phyloP scores from a whole-genome alignment of 441 rosid species.

The Adansonia gregorii region DNA sequence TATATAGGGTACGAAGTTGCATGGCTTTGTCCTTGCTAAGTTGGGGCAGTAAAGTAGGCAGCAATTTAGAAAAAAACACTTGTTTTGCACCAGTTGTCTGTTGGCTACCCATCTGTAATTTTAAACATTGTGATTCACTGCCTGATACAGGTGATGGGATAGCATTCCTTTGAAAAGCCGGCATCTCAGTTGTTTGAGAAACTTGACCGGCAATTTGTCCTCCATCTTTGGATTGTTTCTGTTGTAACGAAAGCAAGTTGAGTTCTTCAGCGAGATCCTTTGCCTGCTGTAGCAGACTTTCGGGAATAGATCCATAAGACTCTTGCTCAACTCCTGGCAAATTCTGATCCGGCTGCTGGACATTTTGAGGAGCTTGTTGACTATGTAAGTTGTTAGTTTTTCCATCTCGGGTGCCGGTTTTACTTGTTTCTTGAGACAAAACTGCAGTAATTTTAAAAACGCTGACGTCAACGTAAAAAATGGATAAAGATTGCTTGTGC shows the following conservation, averaged over 20 bases:
- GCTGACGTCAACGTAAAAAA: background rate
- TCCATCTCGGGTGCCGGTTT: slow-evolving; percentile 43
- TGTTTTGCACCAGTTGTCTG: slow-evolving; percentile 43
- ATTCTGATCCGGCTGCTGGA: slow-evolving; percentile 38
- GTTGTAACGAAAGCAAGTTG: slow-evolving; percentile 42
- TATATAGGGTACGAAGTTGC: slow-evolving; percentile 73
- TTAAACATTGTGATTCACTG: slow-evolving; percentile 44
- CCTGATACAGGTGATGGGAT: slow-evolving; percentile 40
- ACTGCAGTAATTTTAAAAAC: slow-evolving; percentile 26
- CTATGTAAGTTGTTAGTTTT: slow-evolving; percentile 38
- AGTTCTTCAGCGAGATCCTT: slow-evolving; percentile 34
- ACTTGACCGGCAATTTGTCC: slow-evolving; percentile 52
- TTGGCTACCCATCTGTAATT: slow-evolving; percentile 48
- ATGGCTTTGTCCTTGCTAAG: slow-evolving; percentile 84
- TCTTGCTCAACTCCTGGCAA: background rate
- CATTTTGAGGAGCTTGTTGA: slow-evolving; percentile 38
- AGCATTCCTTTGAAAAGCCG: slow-evolving; percentile 50
- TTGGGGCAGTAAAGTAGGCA: slow-evolving; percentile 69
- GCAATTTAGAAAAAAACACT: slow-evolving; percentile 64
- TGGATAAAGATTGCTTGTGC: background rate
- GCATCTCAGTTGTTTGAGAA: slow-evolving; percentile 50
- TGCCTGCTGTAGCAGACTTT: slow-evolving; percentile 1
- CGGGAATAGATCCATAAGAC: background rate
- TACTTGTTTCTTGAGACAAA: slow-evolving; percentile 47
- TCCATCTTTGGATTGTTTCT: slow-evolving; percentile 54